phyloP scores from a whole-genome alignment of 2,329 filamentous ascomycete species.

The Fusarium camptoceras region DNA sequence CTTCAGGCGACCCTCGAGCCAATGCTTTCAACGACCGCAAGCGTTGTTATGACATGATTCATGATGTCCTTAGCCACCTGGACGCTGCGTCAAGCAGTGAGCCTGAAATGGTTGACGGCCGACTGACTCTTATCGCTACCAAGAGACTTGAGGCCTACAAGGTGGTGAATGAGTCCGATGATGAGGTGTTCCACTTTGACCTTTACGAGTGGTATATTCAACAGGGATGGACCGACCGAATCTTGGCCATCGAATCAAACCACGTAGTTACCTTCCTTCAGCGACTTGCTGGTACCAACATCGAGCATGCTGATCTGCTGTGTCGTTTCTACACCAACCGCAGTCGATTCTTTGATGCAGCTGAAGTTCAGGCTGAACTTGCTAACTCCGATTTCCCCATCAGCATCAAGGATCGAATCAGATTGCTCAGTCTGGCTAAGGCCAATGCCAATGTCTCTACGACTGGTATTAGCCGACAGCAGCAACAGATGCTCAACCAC shows the following conservation, averaged over 20 bases:
- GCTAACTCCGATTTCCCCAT: conserved; percentile 86
- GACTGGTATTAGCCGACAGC: conserved; percentile 79
- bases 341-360: conserved; percentile 85
- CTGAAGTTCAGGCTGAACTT: conserved; percentile 84
- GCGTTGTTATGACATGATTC: conserved; percentile 87
- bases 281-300: conserved; percentile 76
- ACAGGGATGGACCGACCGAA: conserved; percentile 84
- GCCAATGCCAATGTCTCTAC: conserved; percentile 90
- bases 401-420: conserved; percentile 85
- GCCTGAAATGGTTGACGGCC: conserved; percentile 81
- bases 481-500: conserved; percentile 86
- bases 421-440: conserved; percentile 89
- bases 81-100: conserved; percentile 77
- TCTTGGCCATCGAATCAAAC: conserved; percentile 85
- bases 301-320: conserved; percentile 86
- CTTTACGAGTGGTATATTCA: conserved; percentile 98
- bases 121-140: conserved; percentile 78
- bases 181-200: conserved; percentile 94
- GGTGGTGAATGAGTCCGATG: conserved; percentile 86
- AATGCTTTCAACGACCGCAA: conserved; percentile 77
- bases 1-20: conserved; percentile 75
- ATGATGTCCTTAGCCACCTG: conserved; percentile 80
- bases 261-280: conserved; percentile 89
- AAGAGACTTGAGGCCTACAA: conserved; percentile 90
- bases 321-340: conserved; percentile 93